Evolutionary conservation across 1,284 basidiomycete species (phyloP).

Genomic region (Ganoderma lucidum): DNA sequence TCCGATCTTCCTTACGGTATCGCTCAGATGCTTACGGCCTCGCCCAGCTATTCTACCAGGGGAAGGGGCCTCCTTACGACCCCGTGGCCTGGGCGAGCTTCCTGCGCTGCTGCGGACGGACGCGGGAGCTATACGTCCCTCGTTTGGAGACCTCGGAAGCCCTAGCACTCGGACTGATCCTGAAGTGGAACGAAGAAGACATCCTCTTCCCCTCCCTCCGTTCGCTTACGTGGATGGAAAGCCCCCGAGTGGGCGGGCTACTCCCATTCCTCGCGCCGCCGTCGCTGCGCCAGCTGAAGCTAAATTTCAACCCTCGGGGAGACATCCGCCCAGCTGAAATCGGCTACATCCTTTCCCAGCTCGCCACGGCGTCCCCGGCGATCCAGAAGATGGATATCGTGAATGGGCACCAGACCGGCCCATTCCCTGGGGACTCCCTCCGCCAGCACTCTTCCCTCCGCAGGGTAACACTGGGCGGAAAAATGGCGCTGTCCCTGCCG

Average conservation of each 20-base stretch:
- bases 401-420: background rate
- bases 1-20: background rate
- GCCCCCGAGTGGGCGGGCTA: background rate
- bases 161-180: background rate
- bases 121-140: background rate
- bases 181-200: background rate
- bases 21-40: background rate
- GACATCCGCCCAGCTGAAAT: background rate
- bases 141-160: background rate
- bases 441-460: background rate
- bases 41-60: background rate
- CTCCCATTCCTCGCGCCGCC: background rate
- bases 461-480: background rate
- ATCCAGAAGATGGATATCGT: conserved; percentile 1
- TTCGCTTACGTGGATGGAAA: conserved; percentile 3
- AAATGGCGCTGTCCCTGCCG: background rate
- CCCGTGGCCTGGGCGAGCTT: conserved; percentile 3
- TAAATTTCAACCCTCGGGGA: background rate
- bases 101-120: conserved; percentile 1
- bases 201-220: background rate
- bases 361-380: background rate
- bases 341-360: background rate
- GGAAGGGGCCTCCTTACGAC: background rate
- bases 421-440: background rate
- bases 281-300: background rate